Evolutionary conservation across 164 flowering plant species (phyloP).

Genomic region (Amborella trichopoda): DNA sequence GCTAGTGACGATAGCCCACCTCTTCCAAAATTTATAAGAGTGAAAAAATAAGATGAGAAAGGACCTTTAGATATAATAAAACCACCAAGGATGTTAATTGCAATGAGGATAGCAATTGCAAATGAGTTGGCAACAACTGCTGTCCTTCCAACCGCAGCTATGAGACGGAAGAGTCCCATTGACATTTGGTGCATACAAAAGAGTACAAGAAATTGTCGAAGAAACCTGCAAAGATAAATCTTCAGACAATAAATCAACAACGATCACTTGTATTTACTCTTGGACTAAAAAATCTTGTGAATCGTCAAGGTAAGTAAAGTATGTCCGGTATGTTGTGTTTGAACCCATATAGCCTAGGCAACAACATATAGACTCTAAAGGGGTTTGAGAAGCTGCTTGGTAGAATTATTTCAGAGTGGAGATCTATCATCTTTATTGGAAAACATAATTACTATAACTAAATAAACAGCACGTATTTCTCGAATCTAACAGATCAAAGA

Average conservation of each 20-base stretch:
- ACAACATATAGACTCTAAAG: too few species aligned
- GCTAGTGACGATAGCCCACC: background rate
- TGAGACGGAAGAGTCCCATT: conserved; percentile 37
- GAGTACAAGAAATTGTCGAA: conserved; percentile 40
- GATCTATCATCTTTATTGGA: too few species aligned
- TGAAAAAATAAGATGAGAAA: background rate
- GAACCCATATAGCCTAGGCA: too few species aligned
- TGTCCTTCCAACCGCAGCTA: conserved; percentile 44
- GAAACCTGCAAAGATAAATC: conserved; percentile 22
- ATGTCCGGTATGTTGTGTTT: background rate
- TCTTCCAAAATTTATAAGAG: background rate
- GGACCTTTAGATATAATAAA: conserved; percentile 56
- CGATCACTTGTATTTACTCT: background rate
- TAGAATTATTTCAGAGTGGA: too few species aligned
- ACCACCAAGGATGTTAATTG: conserved; percentile 42
- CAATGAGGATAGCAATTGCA: conserved; percentile 37
- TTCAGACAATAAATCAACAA: background rate
- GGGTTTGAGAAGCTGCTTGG: too few species aligned
- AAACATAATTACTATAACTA: too few species aligned
- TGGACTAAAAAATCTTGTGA: background rate
- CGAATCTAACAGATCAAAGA: background rate
- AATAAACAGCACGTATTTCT: background rate
- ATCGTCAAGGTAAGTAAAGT: background rate
- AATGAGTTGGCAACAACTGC: conserved; percentile 43
- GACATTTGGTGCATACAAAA: conserved; percentile 40